phyloP scores from a whole-genome alignment of 139 green algal species.

The Diplosphaera chodatii region DNA sequence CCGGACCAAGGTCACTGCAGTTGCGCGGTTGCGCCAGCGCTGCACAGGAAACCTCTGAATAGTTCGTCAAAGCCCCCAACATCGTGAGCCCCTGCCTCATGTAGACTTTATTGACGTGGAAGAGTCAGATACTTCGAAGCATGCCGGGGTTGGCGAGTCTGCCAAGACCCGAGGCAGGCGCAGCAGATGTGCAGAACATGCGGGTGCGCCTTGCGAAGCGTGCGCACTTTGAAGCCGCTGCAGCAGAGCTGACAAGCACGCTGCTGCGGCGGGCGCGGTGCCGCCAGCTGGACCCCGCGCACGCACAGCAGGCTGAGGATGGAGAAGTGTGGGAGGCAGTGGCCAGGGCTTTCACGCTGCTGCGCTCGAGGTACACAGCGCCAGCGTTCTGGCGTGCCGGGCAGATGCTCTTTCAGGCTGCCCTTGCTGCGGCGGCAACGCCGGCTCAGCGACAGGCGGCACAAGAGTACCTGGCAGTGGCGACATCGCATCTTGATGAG shows the following conservation, averaged over 20 bases:
- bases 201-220: background rate
- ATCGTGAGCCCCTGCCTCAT: too few relatives aligned
- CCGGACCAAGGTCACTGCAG: too few relatives aligned
- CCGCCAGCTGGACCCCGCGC: background rate
- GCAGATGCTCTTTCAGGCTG: conserved; percentile 11
- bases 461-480: background rate
- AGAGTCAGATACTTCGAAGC: too few relatives aligned
- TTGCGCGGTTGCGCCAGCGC: too few relatives aligned
- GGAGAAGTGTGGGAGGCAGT: background rate
- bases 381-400: conserved; percentile 13
- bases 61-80: too few relatives aligned
- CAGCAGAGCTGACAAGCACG: background rate
- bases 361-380: conserved; percentile 12
- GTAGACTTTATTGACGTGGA: too few relatives aligned
- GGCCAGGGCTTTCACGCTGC: conserved; percentile 1
- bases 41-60: too few relatives aligned
- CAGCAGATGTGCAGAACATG: background rate
- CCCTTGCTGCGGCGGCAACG: background rate
- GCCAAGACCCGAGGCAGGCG: too few relatives aligned
- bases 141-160: too few relatives aligned
- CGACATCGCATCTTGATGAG: conserved; percentile 4
- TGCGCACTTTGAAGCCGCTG: background rate
- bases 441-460: background rate
- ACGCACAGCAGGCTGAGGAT: background rate
- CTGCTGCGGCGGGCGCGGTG: background rate